These are phyloP conservation scores for Heliamphora pulchella DNA, from an alignment of 179 eudicot species.

Conservation along the genomic window DNA sequence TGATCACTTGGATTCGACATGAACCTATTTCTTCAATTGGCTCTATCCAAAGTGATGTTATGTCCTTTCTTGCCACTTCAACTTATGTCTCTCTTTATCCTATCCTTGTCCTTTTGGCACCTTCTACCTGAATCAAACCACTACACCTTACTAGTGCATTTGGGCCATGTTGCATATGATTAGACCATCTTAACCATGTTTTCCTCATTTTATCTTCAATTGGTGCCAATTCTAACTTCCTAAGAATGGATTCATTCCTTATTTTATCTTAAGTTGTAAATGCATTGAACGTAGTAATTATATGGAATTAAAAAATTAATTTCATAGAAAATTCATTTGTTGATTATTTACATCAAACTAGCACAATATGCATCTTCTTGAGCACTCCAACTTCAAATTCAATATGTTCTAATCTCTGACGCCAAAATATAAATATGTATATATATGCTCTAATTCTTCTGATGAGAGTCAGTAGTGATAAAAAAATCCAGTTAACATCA, in stretches of 20 bases:
- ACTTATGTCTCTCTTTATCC: background rate
- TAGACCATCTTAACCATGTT: background rate
- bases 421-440: background rate
- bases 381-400: background rate
- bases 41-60: slow-evolving; percentile 1
- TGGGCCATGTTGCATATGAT: background rate
- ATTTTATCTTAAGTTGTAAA: background rate
- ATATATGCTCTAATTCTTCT: too few species aligned
- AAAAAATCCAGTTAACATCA: background rate
- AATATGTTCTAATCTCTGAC: background rate
- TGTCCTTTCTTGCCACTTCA: background rate
- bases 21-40: background rate
- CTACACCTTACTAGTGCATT: background rate
- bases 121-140: background rate
- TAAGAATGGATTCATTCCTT: background rate
- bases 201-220: background rate
- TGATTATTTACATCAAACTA: slow-evolving; percentile 5
- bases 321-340: background rate
- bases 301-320: background rate
- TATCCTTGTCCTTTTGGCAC: background rate
- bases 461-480: background rate
- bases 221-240: background rate
- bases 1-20: too few species aligned
- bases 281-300: background rate
- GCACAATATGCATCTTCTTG: background rate